These are phyloP conservation scores for Pythium rhizo-oryzae DNA, from an alignment of 352 stramenopile species.

Conservation along the genomic window DNA sequence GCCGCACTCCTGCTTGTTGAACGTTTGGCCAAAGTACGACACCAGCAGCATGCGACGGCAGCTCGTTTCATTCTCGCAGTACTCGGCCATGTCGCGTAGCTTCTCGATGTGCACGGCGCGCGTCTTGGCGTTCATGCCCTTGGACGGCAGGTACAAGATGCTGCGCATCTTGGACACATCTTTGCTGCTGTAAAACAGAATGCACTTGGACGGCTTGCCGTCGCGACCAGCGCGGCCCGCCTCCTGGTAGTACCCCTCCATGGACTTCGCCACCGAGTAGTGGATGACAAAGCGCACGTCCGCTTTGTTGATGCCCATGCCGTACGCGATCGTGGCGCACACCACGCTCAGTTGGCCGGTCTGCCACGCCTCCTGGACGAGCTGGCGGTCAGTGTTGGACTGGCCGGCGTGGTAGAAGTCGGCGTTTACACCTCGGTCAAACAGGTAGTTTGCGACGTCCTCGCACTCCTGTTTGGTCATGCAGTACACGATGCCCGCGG, in stretches of 20 bases:
- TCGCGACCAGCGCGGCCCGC: constrained; percentile 96
- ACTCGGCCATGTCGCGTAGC: constrained; percentile 75
- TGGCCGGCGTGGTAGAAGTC: constrained; percentile 94
- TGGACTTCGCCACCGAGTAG: constrained; percentile 90
- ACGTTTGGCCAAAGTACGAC: constrained; percentile 80
- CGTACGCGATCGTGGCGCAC: constrained; percentile 96
- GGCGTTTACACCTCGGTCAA: constrained; percentile 83
- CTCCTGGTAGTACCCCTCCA: constrained; percentile 99
- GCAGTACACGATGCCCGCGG: constrained; percentile 94
- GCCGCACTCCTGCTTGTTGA: constrained; percentile 64
- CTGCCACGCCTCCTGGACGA: constrained; percentile 81
- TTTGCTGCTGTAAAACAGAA: constrained; percentile 88
- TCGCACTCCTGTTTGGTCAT: constrained; percentile 94
- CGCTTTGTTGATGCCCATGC: constrained; percentile 96
- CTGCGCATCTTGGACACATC: constrained; percentile 87
- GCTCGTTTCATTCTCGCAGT: constrained; percentile 74
- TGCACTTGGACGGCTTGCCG: constrained; percentile 90
- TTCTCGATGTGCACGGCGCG: constrained; percentile 78
- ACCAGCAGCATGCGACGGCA: constrained; percentile 78
- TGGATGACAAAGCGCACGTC: constrained; percentile 95
- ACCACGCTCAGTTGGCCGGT: constrained; percentile 88
- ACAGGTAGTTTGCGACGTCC: constrained; percentile 90
- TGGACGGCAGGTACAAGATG: constrained; percentile 78
- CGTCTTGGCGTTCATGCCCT: constrained; percentile 77
- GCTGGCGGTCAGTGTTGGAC: constrained; percentile 72